Base-by-base conservation (phyloP, 108 stramenopile species). In the Stephanodiscus triporus region DNA sequence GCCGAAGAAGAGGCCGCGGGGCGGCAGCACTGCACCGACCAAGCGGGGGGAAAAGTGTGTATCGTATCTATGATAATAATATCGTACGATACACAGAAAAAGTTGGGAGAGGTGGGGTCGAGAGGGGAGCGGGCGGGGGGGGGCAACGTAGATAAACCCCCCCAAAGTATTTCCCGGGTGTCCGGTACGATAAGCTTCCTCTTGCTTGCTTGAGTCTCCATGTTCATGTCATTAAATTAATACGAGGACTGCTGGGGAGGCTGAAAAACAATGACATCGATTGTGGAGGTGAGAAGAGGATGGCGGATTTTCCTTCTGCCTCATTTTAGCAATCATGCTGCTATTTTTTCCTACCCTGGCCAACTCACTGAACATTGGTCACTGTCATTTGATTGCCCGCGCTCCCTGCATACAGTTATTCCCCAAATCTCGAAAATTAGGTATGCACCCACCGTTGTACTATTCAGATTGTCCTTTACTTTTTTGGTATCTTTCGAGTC, bases 371-470 rank as follows among this genome's bases (percentile, higher is more conserved):
- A 47, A 63, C 30, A 48, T 14, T 16, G 32, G 30, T 19, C 40
- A 14, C 24, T 24, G 5, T 45, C 47, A 32, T 30, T 55, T 37
- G 10, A 17, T 48, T 38, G 7, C 34, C 4, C 42, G 19, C 23
- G 29, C 40, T 8, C 42, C 63, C 43, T 36, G 42, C 47, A 71
- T 30, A 67, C 68, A 94, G 81, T 68, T 94, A 0, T 94, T 94
- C 76, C 93, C 93, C 13, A 94, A 94, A 80, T 85, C 88, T 70
- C 78, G 89, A 59, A 94, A 94, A 67, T 45, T 45, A 45, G 43
- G 43, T 45, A 45, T 45, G 43, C 43, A 11, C 0, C 16, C 13
- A 45, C 14, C 2, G 13, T 45, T 45, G 16, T 16, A 4, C 0
- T 9, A 45, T 45, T 16, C 43, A 14, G 14, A 45, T 45, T 45